A percentile compares a stretch with the other conserved stretches of the same genome.
Conservation (phyloP, 768 basidiomycete genomes). For the Hemileccinum impolitum region DNA sequence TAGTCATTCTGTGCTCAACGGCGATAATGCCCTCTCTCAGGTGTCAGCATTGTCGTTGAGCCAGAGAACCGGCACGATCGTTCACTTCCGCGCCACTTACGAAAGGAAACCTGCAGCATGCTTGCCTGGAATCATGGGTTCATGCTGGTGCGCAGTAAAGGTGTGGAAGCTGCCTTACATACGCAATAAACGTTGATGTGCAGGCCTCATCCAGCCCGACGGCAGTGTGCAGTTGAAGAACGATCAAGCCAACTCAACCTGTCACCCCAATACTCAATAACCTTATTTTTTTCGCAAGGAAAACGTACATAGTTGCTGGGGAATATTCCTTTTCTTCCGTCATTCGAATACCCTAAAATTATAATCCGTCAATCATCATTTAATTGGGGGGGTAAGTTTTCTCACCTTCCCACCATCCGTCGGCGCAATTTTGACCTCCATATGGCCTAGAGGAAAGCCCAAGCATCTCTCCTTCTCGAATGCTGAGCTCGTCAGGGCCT, state of each 20-base stretch:
- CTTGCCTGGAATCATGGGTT: slow-evolving; percentile 13
- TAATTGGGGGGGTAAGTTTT: slow-evolving; percentile 16
- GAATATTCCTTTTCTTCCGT: slow-evolving; percentile 74
- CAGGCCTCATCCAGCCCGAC: slow-evolving; percentile 9
- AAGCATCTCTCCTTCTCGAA: slow-evolving; percentile 59
- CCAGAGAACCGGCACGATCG: slow-evolving; percentile 20
- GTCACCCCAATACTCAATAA: slow-evolving; percentile 20
- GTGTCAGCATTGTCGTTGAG: slow-evolving; percentile 10
- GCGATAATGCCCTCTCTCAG: slow-evolving; percentile 14
- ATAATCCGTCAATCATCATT: slow-evolving; percentile 23
- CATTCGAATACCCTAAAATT: slow-evolving; percentile 52
- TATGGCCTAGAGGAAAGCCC: slow-evolving; percentile 59
- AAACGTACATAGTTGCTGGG: slow-evolving; percentile 82
- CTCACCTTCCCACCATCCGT: slow-evolving; percentile 88
- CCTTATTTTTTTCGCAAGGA: slow-evolving; percentile 11
- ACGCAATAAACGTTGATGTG: slow-evolving; percentile 20
- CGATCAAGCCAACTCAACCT: slow-evolving; percentile 50
- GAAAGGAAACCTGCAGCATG: slow-evolving; percentile 23
- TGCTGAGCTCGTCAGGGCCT: slow-evolving; percentile 65
- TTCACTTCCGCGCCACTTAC: slow-evolving; percentile 33
- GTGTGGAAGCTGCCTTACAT: slow-evolving; percentile 22
- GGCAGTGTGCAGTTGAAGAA: slow-evolving; percentile 2
- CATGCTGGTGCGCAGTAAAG: slow-evolving; percentile 16
- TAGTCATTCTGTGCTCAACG: slow-evolving; percentile 16
- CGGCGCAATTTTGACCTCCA: slow-evolving; percentile 65